Conservation (phyloP, 441 rosid species). For the Breynia disticha region DNA sequence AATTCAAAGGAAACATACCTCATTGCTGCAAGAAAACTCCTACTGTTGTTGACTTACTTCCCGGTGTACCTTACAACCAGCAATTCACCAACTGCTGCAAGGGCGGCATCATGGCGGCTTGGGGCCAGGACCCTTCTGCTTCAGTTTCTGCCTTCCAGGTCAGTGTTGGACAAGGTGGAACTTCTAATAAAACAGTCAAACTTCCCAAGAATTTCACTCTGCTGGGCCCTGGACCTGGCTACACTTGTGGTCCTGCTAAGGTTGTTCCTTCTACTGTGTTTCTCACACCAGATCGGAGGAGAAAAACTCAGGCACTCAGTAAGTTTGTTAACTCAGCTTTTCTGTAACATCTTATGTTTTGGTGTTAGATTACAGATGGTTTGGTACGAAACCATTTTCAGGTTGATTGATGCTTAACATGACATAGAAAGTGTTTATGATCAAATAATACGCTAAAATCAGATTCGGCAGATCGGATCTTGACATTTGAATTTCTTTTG, state of each 20-base stretch:
- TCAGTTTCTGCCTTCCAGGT: conserved; percentile 75
- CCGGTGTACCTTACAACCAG: conserved; percentile 79
- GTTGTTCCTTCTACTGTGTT: conserved; percentile 62
- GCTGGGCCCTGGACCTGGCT: conserved; percentile 84
- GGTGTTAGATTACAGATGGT: too few species aligned
- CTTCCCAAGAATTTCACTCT: conserved; percentile 85
- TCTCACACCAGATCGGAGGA: conserved; percentile 51
- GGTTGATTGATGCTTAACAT: too few species aligned
- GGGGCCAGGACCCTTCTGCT: conserved; percentile 73
- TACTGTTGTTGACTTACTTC: conserved; percentile 70
- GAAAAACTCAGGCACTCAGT: conserved; percentile 86
- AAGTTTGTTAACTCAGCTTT: conserved; percentile 8
- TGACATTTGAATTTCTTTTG: conserved; percentile 1
- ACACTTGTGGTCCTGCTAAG: conserved; percentile 91
- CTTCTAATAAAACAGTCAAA: conserved; percentile 75
- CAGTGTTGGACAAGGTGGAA: conserved; percentile 67
- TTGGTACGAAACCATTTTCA: too few species aligned
- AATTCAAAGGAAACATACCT: conserved; percentile 72
- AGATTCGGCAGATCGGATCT: too few species aligned
- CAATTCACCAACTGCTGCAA: conserved; percentile 82
- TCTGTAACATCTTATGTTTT: too few species aligned
- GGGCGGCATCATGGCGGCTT: conserved; percentile 73
- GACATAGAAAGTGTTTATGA: too few species aligned
- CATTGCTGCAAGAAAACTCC: conserved; percentile 85
- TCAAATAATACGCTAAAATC: too few species aligned